These are phyloP conservation scores for Bryoglossum gracile DNA, from an alignment of 495 filamentous ascomycete species.

Conservation along the genomic window DNA sequence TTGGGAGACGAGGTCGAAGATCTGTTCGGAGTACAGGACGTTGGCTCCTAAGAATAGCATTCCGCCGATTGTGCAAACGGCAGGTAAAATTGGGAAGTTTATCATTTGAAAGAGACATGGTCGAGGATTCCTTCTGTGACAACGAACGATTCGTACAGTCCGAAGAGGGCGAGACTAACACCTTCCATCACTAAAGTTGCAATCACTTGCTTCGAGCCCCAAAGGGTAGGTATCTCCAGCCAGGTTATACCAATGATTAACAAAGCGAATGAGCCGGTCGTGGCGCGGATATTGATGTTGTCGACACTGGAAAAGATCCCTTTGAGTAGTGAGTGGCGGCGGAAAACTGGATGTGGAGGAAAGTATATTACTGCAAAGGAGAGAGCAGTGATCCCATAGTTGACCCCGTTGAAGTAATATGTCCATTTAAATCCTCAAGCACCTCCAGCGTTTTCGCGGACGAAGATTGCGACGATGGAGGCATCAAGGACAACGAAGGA, in stretches of 20 bases:
- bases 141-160: conserved; percentile 39
- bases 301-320: conserved; percentile 6
- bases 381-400: conserved; percentile 11
- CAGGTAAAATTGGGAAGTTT: conserved; percentile 18
- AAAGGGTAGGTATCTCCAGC: conserved; percentile 49
- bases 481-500: conserved; percentile 16
- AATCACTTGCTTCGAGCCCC: conserved; percentile 53
- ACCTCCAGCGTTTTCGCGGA: conserved; percentile 14
- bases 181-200: conserved; percentile 49
- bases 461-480: conserved; percentile 13
- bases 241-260: conserved; percentile 39
- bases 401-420: conserved; percentile 19
- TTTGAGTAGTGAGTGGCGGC: conserved; percentile 4
- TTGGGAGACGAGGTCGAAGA: conserved; percentile 15
- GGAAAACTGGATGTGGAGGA: conserved; percentile 14
- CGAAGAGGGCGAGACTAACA: conserved; percentile 38
- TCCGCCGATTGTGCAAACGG: conserved; percentile 16
- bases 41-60: conserved; percentile 20
- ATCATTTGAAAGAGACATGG: conserved; percentile 12
- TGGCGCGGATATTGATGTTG: conserved; percentile 10
- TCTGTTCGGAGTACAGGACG: conserved; percentile 16
- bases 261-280: conserved; percentile 14
- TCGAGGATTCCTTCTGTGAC: conserved; percentile 18
- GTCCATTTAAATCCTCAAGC: conserved; percentile 14
- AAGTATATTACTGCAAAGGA: conserved; percentile 11